Conservation (phyloP, 1,284 basidiomycete species). For the Moesziomyces sp. region DNA sequence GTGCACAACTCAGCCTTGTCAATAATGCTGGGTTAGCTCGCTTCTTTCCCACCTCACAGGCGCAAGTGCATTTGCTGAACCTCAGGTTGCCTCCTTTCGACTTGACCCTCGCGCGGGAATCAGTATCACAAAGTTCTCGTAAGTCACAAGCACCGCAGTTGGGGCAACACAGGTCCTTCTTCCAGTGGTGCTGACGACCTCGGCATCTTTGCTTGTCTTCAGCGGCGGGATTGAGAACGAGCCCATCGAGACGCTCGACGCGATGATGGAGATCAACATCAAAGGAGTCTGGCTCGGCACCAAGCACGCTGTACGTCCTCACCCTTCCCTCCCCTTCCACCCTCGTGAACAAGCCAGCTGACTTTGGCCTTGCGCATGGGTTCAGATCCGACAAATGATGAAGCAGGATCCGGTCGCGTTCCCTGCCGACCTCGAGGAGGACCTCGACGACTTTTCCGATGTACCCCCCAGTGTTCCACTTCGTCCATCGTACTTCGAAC, state of each 20-base stretch:
- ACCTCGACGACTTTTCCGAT: slow-evolving; percentile 36
- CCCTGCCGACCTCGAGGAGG: slow-evolving; percentile 41
- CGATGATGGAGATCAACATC: slow-evolving; percentile 45
- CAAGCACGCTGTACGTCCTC: slow-evolving; percentile 20
- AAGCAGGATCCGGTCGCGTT: slow-evolving; percentile 40
- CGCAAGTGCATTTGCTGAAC: too few species aligned
- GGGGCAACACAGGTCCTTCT: too few species aligned
- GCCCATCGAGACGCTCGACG: slow-evolving; percentile 33
- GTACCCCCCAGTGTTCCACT: slow-evolving; percentile 15
- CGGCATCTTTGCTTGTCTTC: slow-evolving; percentile 8
- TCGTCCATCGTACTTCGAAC: slow-evolving; percentile 7
- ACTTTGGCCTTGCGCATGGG: neutral
- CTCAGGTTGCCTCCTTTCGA: neutral
- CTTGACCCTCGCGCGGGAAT: too few species aligned
- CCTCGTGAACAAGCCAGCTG: neutral
- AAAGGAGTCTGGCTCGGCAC: slow-evolving; percentile 46
- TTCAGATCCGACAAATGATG: slow-evolving; percentile 36
- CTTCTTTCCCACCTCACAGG: neutral
- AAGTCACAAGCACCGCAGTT: neutral
- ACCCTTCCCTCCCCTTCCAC: too few species aligned
- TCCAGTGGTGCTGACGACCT: slow-evolving; percentile 4
- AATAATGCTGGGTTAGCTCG: slow-evolving; percentile 33
- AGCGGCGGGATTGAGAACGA: slow-evolving; percentile 44
- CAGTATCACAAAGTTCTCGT: slow-evolving; percentile 6
- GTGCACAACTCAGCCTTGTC: slow-evolving; percentile 16